Evolutionary conservation across 148 eudicot species (phyloP).

Genomic region (Amaranthus cruentus): DNA sequence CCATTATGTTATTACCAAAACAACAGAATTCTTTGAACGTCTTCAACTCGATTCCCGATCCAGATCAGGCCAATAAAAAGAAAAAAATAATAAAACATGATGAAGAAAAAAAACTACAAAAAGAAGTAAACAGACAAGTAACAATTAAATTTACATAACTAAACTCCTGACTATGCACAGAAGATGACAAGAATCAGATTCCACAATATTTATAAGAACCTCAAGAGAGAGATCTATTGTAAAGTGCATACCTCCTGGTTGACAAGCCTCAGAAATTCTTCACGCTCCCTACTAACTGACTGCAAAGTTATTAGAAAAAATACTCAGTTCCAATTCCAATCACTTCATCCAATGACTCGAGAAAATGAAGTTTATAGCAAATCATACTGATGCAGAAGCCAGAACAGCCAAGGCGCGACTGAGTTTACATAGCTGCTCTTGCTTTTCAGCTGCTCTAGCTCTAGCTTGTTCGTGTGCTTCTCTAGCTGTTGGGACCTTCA

Average conservation of each 20-base stretch:
- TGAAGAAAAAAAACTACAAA: background rate
- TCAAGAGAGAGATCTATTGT: background rate
- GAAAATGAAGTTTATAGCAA: background rate
- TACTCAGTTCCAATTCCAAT: background rate
- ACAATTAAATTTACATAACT: background rate
- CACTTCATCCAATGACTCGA: background rate
- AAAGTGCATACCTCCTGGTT: slow-evolving; percentile 63
- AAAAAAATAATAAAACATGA: background rate
- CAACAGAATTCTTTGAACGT: background rate
- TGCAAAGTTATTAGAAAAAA: slow-evolving; percentile 29
- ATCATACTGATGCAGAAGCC: slow-evolving; percentile 89
- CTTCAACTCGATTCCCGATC: background rate
- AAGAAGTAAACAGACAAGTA: too few species aligned
- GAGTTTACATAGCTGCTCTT: slow-evolving; percentile 73
- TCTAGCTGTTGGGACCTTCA: slow-evolving; percentile 47
- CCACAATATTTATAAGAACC: slow-evolving; percentile 1
- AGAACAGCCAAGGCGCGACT: slow-evolving; percentile 92
- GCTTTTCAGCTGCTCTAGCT: slow-evolving; percentile 54
- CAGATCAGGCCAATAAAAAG: background rate
- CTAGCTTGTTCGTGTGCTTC: slow-evolving; percentile 71
- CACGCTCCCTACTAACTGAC: slow-evolving; percentile 92
- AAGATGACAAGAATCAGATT: background rate
- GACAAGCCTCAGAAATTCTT: slow-evolving; percentile 85
- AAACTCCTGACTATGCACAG: background rate
- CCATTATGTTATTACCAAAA: background rate